Percentiles rank a stretch among this genome's conserved stretches.
phyloP scores from a whole-genome alignment of 768 basidiomycete genomes.

The Termitomyces sp. region DNA sequence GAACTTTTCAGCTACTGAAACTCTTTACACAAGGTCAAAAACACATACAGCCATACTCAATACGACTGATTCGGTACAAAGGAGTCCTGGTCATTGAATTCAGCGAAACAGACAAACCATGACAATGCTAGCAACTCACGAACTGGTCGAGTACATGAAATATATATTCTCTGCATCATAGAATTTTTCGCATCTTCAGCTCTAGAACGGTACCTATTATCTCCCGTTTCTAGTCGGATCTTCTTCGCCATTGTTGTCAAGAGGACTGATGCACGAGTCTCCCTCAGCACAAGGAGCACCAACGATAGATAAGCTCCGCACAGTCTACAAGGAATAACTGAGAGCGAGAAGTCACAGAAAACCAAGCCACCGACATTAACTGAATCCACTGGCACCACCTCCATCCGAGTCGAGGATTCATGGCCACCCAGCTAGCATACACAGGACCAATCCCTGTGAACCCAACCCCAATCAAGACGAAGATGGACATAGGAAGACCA shows the following conservation, averaged over 20 bases:
- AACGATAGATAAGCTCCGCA: too few species aligned
- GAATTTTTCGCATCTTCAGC: conserved; percentile 60
- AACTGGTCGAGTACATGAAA: conserved; percentile 69
- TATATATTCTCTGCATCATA: conserved; percentile 54
- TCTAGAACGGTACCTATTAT: conserved; percentile 57
- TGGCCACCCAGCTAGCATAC: conserved; percentile 63
- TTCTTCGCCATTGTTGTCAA: conserved; percentile 61
- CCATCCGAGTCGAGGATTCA: conserved; percentile 57
- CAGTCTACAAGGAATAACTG: too few species aligned
- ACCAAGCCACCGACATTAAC: conserved; percentile 43
- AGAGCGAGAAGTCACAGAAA: conserved; percentile 30
- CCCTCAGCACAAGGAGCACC: conserved; percentile 21
- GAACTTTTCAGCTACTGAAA: conserved; percentile 5
- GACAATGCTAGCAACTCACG: conserved; percentile 37
- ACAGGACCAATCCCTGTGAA: conserved; percentile 65
- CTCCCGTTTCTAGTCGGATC: conserved; percentile 61
- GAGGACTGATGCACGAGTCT: conserved; percentile 37
- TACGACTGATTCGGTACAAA: conserved; percentile 58
- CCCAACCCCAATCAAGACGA: conserved; percentile 55
- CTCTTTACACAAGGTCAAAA: conserved; percentile 59
- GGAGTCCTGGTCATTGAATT: conserved; percentile 41
- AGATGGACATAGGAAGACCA: conserved; percentile 75
- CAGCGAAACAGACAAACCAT: background rate
- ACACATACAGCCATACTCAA: conserved; percentile 37
- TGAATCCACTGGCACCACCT: conserved; percentile 85